Conservation (phyloP, 78 protist species). For the Tieghemostelium lacteum region DNA sequence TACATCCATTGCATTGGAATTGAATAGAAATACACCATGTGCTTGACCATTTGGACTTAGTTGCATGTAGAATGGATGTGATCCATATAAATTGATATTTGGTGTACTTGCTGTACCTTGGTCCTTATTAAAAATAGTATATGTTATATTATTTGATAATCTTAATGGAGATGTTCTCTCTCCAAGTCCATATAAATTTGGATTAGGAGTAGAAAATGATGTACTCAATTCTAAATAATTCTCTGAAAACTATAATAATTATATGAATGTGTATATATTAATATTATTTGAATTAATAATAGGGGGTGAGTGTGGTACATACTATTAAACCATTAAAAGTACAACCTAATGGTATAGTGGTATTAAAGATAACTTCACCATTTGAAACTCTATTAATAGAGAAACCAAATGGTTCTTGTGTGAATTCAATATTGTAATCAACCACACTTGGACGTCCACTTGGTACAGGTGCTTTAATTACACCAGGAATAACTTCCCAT, state of each 20-base stretch:
- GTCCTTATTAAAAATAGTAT: constrained; percentile 73
- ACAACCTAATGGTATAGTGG: constrained; percentile 39
- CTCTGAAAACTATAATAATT: constrained; percentile 46
- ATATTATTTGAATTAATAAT: not conserved
- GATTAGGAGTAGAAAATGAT: constrained; percentile 7
- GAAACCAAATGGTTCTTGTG: constrained; percentile 34
- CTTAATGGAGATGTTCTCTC: constrained; percentile 76
- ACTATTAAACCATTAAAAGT: constrained; percentile 66
- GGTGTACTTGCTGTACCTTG: constrained; percentile 58
- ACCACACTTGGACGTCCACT: not conserved
- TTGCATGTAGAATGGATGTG: constrained; percentile 87
- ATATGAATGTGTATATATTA: not conserved
- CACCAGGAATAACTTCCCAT: constrained; percentile 43
- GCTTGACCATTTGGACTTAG: constrained; percentile 42
- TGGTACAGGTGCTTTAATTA: not conserved
- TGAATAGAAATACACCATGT: constrained; percentile 82
- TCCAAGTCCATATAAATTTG: constrained; percentile 86
- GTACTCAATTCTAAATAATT: constrained; percentile 75
- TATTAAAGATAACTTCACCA: constrained; percentile 46
- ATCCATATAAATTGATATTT: constrained; percentile 84
- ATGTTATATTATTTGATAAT: constrained; percentile 32
- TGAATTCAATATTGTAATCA: not conserved
- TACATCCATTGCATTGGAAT: constrained; percentile 86
- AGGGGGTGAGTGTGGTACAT: not conserved
- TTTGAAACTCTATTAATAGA: constrained; percentile 11